Evolutionary conservation across 768 basidiomycete species (phyloP).

Genomic region (Megacollybia marginata): DNA sequence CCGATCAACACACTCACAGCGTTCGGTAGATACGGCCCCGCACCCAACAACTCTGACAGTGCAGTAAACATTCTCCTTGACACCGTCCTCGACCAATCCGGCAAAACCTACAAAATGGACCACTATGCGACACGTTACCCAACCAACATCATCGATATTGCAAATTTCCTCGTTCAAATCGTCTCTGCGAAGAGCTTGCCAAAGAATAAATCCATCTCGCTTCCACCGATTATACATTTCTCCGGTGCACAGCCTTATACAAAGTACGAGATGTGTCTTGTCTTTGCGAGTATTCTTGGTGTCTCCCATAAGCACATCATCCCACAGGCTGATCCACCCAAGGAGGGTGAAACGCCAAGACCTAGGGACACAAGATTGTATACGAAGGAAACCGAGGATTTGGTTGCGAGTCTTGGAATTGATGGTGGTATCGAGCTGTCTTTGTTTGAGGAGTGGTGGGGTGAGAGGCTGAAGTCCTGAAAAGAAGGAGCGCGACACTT

Average conservation of each 20-base stretch:
- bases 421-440: conserved; percentile 54
- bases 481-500: too few species aligned
- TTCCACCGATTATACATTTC: conserved; percentile 81
- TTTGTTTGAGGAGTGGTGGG: conserved; percentile 86
- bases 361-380: conserved; percentile 79
- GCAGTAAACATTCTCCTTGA: conserved; percentile 88
- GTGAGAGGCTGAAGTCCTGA: conserved; percentile 9
- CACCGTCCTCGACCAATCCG: conserved; percentile 79
- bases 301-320: conserved; percentile 71
- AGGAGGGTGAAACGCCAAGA: conserved; percentile 57
- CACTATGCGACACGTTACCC: conserved; percentile 90
- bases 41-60: conserved; percentile 76
- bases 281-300: conserved; percentile 64
- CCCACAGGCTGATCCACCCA: conserved; percentile 62
- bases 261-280: conserved; percentile 87
- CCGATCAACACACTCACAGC: neutral
- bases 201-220: conserved; percentile 1
- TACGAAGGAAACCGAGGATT: conserved; percentile 62
- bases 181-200: conserved; percentile 37
- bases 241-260: conserved; percentile 77
- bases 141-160: conserved; percentile 86
- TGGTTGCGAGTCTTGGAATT: conserved; percentile 30
- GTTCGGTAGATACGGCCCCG: conserved; percentile 70
- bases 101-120: conserved; percentile 92
- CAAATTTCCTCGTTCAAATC: conserved; percentile 73